Evolutionary conservation across 805 yeast genomes (phyloP).

Genomic region (Yarrowia keelungensis): DNA sequence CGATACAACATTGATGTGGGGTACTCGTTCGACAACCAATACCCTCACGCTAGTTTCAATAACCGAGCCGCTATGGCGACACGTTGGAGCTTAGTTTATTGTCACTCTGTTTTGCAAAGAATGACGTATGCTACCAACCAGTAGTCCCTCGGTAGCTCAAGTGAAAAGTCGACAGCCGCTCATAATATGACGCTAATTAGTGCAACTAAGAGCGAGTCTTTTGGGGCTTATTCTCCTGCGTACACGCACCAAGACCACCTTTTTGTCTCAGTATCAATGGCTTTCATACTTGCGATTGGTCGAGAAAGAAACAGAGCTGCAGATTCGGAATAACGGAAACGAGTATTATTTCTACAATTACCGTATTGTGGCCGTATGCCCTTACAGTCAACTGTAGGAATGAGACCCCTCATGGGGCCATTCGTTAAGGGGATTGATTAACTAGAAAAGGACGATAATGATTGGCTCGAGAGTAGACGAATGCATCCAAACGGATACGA

Average conservation of each 20-base stretch:
- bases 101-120: neutral
- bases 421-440: neutral
- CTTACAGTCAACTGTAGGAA: neutral
- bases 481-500: neutral
- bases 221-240: neutral
- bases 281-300: neutral
- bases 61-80: neutral
- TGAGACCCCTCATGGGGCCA: neutral
- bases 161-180: too few relatives aligned
- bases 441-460: neutral
- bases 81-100: neutral
- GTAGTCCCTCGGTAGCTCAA: too few relatives aligned
- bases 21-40: too few relatives aligned
- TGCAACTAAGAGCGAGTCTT: neutral
- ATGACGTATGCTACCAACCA: neutral
- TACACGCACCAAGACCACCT: neutral
- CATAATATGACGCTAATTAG: neutral
- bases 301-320: neutral
- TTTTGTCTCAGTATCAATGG: conserved; percentile 4
- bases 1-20: too few relatives aligned
- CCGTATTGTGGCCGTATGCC: neutral
- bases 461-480: too few relatives aligned
- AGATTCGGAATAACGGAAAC: too few relatives aligned
- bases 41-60: too few relatives aligned
- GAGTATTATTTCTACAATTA: too few relatives aligned